A percentile compares a stretch with the other conserved stretches of the same genome.
Evolutionary conservation across 176 grass and related monocot species (phyloP).

Genomic region (Metroxylon sagu): DNA sequence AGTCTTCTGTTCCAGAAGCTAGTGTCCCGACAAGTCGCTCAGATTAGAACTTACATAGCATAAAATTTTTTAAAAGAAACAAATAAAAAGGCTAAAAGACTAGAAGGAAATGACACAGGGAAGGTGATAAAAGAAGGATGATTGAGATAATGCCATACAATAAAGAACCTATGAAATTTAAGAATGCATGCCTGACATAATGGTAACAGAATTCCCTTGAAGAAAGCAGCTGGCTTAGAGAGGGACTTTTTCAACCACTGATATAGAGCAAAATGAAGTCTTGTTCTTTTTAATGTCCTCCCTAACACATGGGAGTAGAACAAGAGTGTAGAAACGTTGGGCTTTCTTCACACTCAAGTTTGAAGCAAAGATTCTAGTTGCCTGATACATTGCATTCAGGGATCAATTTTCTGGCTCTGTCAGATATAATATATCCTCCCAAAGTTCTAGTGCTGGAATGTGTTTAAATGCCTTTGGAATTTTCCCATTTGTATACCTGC

Average conservation of each 20-base stretch:
- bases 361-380: conserved; percentile 80
- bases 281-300: conserved; percentile 80
- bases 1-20: too few species aligned
- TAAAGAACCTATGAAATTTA: background rate
- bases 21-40: too few species aligned
- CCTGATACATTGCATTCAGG: conserved; percentile 79
- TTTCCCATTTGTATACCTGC: conserved; percentile 76
- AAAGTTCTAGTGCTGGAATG: conserved; percentile 60
- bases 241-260: conserved; percentile 67
- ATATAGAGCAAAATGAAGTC: conserved; percentile 85
- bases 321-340: conserved; percentile 57
- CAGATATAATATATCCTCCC: conserved; percentile 70
- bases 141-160: background rate
- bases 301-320: conserved; percentile 68
- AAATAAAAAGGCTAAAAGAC: too few species aligned
- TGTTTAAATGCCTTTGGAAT: conserved; percentile 82
- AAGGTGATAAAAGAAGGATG: background rate
- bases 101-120: background rate
- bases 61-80: too few species aligned
- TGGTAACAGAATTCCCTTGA: conserved; percentile 84
- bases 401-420: conserved; percentile 90
- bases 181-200: conserved; percentile 65
- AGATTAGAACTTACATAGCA: too few species aligned
- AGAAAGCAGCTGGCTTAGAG: conserved; percentile 79
- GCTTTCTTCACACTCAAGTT: conserved; percentile 67